These are phyloP conservation scores for Anisogramma anomala DNA, from an alignment of 2,329 filamentous ascomycete genomes.

Conservation along the genomic window DNA sequence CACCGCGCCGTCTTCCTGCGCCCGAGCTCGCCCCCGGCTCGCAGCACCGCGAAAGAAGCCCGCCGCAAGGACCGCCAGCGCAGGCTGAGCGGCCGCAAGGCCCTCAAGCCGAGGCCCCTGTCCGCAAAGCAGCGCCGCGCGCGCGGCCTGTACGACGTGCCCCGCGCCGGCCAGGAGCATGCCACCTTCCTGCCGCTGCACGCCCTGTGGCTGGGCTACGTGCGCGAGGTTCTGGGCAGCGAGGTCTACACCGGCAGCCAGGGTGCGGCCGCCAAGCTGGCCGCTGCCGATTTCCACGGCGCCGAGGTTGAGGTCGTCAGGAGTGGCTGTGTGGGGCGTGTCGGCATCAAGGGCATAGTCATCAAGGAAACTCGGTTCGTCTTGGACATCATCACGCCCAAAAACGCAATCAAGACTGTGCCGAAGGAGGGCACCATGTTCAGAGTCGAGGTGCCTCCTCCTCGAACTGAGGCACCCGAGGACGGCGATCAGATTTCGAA, in stretches of 20 bases:
- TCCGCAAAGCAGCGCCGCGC: conserved; percentile 68
- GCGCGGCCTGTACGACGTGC: conserved; percentile 63
- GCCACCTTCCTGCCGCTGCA: conserved; percentile 67
- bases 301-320: conserved; percentile 72
- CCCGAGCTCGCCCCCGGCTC: conserved; percentile 55
- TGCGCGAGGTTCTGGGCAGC: conserved; percentile 64
- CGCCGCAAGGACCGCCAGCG: conserved; percentile 38
- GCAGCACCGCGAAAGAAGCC: conserved; percentile 45
- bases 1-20: conserved; percentile 71
- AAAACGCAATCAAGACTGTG: conserved; percentile 61
- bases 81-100: conserved; percentile 35
- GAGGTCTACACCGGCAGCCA: conserved; percentile 45
- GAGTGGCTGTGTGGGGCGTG: conserved; percentile 67
- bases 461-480: conserved; percentile 16
- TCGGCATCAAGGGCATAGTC: conserved; percentile 77
- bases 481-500: conserved; percentile 13
- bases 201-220: conserved; percentile 71
- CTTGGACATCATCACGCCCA: conserved; percentile 69
- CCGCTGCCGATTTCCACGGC: conserved; percentile 83
- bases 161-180: conserved; percentile 57
- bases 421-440: conserved; percentile 90
- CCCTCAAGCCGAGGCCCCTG: conserved; percentile 51
- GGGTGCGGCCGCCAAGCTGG: conserved; percentile 59
- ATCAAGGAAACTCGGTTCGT: conserved; percentile 78
- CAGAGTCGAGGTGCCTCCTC: conserved; percentile 54